These are phyloP conservation scores for Teratosphaeria zuluensis DNA, from an alignment of 2,329 filamentous ascomycete species.

Conservation along the genomic window DNA sequence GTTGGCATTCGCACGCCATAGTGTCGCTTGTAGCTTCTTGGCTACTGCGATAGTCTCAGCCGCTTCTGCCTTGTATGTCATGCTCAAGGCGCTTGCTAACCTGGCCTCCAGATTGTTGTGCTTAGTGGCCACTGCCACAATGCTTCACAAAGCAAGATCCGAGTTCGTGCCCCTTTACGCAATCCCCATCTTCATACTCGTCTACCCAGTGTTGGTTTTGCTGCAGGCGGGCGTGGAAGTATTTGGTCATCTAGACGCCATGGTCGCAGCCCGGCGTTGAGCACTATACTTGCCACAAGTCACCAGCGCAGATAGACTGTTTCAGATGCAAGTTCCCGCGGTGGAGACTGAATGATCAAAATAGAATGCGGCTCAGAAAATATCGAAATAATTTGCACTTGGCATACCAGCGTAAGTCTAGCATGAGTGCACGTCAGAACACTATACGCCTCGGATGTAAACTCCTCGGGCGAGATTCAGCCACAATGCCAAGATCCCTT, in stretches of 20 bases:
- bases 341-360: too few relatives aligned
- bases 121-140: constrained; percentile 7
- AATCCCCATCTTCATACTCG: constrained; percentile 5
- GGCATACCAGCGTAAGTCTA: too few relatives aligned
- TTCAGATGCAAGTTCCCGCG: too few relatives aligned
- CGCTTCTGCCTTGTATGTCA: background rate
- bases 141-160: constrained; percentile 8
- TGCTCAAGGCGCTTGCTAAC: constrained; percentile 1
- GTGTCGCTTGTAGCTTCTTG: too few relatives aligned
- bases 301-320: too few relatives aligned
- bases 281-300: too few relatives aligned
- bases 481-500: background rate
- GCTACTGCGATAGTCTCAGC: too few relatives aligned
- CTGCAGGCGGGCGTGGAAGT: constrained; percentile 8
- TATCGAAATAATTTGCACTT: too few relatives aligned
- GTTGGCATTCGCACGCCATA: background rate
- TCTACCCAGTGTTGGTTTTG: constrained; percentile 9
- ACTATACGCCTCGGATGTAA: too few relatives aligned
- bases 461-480: background rate
- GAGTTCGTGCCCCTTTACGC: constrained; percentile 13
- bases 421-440: too few relatives aligned
- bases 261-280: background rate
- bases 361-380: too few relatives aligned
- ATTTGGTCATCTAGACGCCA: constrained; percentile 9
- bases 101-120: constrained; percentile 6